Evolutionary conservation across 1,139 yeast species (phyloP), one percentile per base, ranked within the genome.

Genomic region (Taphrina populina): DNA sequence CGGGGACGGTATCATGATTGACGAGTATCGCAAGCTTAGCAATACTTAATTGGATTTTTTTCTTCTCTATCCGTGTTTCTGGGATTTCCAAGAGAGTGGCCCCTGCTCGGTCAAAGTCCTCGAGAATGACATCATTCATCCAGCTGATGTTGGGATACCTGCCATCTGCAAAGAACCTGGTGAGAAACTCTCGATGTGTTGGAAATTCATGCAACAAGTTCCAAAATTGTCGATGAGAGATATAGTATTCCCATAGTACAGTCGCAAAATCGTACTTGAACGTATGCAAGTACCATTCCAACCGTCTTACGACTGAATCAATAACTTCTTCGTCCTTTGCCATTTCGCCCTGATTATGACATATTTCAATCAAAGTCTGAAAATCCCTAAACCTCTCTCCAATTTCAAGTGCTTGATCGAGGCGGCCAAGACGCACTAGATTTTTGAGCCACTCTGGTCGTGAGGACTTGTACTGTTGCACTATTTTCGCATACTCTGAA

Each of bases 221-320:
- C 61, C 79, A 77, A 27, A 81, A 71, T 60, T 81, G 78, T 39
- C 80, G 80, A 2, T 75, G 67, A 41, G 75, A 72, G 20, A 84
- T 71, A 62, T 81, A 83, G 67, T 78, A 78, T 41, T 76, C 76
- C 67, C 82, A 88, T 34, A 88, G 72, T 1, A 78, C 76, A 7
- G 75, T 67, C 0, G 95, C 95, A 74, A 88, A 88, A 1, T 70
- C 75, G 63, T 83, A 83, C 1, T 83, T 86, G 68, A 79, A 86
- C 46, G 73, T 73, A 21, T 77, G 76, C 65, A 88, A 79, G 66
- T 79, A 85, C 36, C 71, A 69, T 30, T 73, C 73, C 60, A 84
- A 80, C 56, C 72, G 72, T 40, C 69, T 63, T 27, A 65, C 62
- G 10, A 70, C 60, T 8, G 60, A 58, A 4, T 58, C 60, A 1